phyloP scores from a whole-genome alignment of 169 alveolate genomes.

The Plasmodium ovale region DNA sequence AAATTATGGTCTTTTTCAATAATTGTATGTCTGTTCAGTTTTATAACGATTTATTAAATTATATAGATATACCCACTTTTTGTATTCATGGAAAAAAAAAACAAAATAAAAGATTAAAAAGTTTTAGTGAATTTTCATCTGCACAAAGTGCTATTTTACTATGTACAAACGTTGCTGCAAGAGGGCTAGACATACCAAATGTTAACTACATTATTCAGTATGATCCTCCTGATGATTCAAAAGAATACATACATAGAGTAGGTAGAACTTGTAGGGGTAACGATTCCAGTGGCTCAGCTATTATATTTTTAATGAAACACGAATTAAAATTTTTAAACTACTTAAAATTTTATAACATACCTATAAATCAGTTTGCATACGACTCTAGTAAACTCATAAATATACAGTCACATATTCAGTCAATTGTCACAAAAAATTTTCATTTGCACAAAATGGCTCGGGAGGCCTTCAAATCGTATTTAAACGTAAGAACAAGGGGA shows the following conservation, averaged over 20 bases:
- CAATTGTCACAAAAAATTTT: slow-evolving; percentile 97
- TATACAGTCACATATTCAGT: slow-evolving; percentile 96
- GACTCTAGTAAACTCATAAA: slow-evolving; percentile 96
- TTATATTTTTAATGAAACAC: slow-evolving; percentile 97
- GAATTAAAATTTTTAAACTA: slow-evolving; percentile 95
- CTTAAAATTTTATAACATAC: slow-evolving; percentile 93
- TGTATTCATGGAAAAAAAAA: slow-evolving; percentile 98
- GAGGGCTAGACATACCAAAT: slow-evolving; percentile 99
- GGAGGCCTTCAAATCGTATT: slow-evolving; percentile 97
- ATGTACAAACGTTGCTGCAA: slow-evolving; percentile 99
- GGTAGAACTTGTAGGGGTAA: slow-evolving; percentile 99
- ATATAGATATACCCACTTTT: slow-evolving; percentile 96
- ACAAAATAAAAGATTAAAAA: slow-evolving; percentile 95
- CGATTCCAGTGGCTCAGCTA: slow-evolving; percentile 95
- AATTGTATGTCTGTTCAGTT: slow-evolving; percentile 98
- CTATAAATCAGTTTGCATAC: slow-evolving; percentile 97
- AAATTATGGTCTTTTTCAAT: slow-evolving; percentile 98
- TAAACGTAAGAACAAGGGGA: slow-evolving; percentile 83
- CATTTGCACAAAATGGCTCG: slow-evolving; percentile 96
- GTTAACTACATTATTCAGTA: slow-evolving; percentile 99
- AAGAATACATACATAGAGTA: slow-evolving; percentile 99
- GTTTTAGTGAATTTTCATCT: slow-evolving; percentile 95
- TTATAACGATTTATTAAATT: slow-evolving; percentile 97
- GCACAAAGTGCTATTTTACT: slow-evolving; percentile 95
- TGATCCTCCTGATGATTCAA: slow-evolving; percentile 99